Percentiles rank a stretch among this genome's conserved stretches.
These are phyloP conservation scores for Scheffersomyces titani DNA, from an alignment of 1,139 yeast genomes.

Conservation along the genomic window DNA sequence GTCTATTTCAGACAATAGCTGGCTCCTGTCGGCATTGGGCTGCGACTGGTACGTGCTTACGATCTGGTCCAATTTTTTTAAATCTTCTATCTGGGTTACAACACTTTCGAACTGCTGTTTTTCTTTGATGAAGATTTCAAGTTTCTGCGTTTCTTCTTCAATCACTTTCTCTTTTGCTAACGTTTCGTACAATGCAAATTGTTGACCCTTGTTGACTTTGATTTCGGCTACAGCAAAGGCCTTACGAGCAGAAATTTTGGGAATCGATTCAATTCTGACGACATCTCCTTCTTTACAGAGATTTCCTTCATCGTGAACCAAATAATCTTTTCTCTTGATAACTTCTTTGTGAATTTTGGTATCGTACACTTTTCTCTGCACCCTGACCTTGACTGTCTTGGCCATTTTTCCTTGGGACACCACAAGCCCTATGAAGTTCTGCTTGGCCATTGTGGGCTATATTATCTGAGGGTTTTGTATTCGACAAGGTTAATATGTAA, in stretches of 20 bases:
- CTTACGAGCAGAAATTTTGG: slow-evolving; percentile 82
- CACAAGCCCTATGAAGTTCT: slow-evolving; percentile 88
- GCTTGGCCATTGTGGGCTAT: slow-evolving; percentile 66
- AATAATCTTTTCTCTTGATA: slow-evolving; percentile 75
- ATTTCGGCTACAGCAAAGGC: slow-evolving; percentile 94
- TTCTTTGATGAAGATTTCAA: slow-evolving; percentile 49
- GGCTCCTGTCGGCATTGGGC: slow-evolving; percentile 38
- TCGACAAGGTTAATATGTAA: not conserved
- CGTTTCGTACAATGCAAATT: slow-evolving; percentile 77
- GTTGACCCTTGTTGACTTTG: slow-evolving; percentile 85
- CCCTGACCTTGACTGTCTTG: slow-evolving; percentile 93
- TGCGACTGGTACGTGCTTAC: slow-evolving; percentile 34
- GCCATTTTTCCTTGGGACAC: slow-evolving; percentile 94
- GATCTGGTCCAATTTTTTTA: slow-evolving; percentile 46
- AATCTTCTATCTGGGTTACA: slow-evolving; percentile 48
- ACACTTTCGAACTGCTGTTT: slow-evolving; percentile 40
- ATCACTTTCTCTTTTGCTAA: slow-evolving; percentile 69
- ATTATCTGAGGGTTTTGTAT: not conserved
- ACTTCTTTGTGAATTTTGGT: slow-evolving; percentile 74
- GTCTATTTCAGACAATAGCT: slow-evolving; percentile 43
- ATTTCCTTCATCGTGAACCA: slow-evolving; percentile 93
- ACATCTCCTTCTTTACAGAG: slow-evolving; percentile 93
- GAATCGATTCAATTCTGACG: slow-evolving; percentile 88
- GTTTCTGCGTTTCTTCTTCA: slow-evolving; percentile 58
- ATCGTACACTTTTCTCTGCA: slow-evolving; percentile 70